Base-by-base conservation (phyloP, 2,329 filamentous ascomycete species). In the Dothideomycetes sp. region DNA sequence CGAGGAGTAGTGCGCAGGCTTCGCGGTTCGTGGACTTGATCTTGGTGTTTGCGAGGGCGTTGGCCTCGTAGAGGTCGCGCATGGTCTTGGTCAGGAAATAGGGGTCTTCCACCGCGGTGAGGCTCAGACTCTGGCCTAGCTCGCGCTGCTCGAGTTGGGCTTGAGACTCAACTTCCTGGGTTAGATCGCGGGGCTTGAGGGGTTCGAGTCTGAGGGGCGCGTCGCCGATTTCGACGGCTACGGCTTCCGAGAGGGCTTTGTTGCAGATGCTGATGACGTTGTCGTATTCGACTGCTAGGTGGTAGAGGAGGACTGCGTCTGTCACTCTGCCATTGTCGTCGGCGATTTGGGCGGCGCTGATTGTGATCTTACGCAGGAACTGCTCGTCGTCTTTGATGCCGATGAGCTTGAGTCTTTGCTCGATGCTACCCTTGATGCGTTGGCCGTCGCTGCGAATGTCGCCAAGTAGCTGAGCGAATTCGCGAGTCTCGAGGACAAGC, bases 261-360 rank as follows among this genome's bases (percentile, higher is more conserved):
- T 88, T 94, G 54, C 96, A 77, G 48, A 96, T 89, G 18, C 75
- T 69, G 32, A 95, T 78, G n/a, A 96, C 93, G 39, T 80, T 87
- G 58, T 98, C 87, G 58, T 94, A 96, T 59, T 98, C 88, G 53
- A 86, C 85, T 0, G 91, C 89, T 32, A 98, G 71, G 59, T 98
- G 89, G 60, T 94, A 96, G 37, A 98, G 71, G 37, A 98, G 72
- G 11, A 96, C 89, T 2, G 93, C 88, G 61, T 98, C 91, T 1
- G 89, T 93, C 2, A 82, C 87, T 36, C 93, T 77, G 30, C 91
- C 89, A 52, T 89, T 93, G 59, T 96, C 89, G 51, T 98, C 89
- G 4, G 91, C 91, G 53, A 88, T 85, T 47, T 82, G 81, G 31
- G 91, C 91, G 7, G 91, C 91, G 59, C 94, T 86, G 32, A 91